These are phyloP conservation scores for Trichophyton equinum DNA, from an alignment of 2,329 filamentous ascomycete species.

Conservation along the genomic window DNA sequence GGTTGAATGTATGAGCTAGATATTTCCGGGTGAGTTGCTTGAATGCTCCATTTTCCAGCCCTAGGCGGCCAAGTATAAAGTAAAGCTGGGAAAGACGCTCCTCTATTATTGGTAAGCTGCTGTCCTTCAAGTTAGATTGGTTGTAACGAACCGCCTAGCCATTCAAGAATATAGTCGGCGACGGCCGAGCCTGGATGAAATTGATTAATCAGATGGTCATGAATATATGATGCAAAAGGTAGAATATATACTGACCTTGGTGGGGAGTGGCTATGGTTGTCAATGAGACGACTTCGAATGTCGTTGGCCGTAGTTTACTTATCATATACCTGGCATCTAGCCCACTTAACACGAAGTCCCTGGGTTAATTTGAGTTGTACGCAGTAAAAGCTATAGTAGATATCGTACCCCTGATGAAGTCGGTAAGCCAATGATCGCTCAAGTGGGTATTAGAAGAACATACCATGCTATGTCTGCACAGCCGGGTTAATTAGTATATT, in stretches of 20 bases:
- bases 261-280: constrained; percentile 53
- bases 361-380: not conserved
- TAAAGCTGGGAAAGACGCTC: constrained; percentile 44
- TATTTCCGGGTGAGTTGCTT: constrained; percentile 48
- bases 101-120: constrained; percentile 16
- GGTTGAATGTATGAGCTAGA: constrained; percentile 48
- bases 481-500: not conserved
- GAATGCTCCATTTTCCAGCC: constrained; percentile 48
- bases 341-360: constrained; percentile 32
- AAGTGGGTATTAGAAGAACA: constrained; percentile 7
- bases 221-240: not conserved
- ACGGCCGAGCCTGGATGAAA: constrained; percentile 40
- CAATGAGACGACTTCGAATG: constrained; percentile 63
- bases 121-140: not conserved
- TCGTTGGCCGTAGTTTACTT: constrained; percentile 43
- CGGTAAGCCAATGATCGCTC: not conserved
- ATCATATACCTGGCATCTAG: constrained; percentile 55
- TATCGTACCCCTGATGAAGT: not conserved
- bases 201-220: not conserved
- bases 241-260: constrained; percentile 29
- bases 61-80: constrained; percentile 41
- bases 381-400: not conserved
- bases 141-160: constrained; percentile 39
- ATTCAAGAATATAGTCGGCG: constrained; percentile 48
- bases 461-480: constrained; percentile 38